Percentiles rank a stretch among this genome's conserved stretches.
Conservation (phyloP, 2,329 filamentous ascomycete genomes). For the Microdochium nivale region DNA sequence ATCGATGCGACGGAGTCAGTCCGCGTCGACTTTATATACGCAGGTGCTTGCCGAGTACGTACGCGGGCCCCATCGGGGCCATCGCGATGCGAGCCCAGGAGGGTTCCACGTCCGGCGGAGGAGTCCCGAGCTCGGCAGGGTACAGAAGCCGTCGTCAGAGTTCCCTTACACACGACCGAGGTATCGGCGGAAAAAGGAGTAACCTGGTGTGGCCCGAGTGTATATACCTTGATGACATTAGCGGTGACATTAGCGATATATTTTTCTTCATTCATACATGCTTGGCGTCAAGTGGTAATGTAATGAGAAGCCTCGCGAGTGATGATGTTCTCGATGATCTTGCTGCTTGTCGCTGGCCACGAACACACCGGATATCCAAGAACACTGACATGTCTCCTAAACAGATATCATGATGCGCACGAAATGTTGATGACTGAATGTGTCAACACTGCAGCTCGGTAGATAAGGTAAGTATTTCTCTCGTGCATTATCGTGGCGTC, state of each 20-base stretch:
- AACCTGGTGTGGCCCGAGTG: background rate
- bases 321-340: background rate
- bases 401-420: too few relatives aligned
- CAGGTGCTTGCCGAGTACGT: constrained; percentile 13
- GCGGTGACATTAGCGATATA: background rate
- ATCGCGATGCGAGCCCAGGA: constrained; percentile 24
- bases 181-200: background rate
- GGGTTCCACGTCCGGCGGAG: constrained; percentile 27
- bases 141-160: constrained; percentile 38
- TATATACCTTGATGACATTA: background rate
- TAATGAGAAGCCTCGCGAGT: background rate
- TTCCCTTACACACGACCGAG: background rate
- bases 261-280: background rate
- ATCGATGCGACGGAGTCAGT: constrained; percentile 14
- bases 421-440: too few relatives aligned
- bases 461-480: too few relatives aligned
- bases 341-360: too few relatives aligned
- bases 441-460: too few relatives aligned
- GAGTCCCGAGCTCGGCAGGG: constrained; percentile 37
- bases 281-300: background rate
- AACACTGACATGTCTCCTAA: too few relatives aligned
- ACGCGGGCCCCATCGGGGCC: constrained; percentile 13
- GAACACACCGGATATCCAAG: too few relatives aligned
- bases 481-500: too few relatives aligned
- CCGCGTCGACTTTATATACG: constrained; percentile 19